Percentiles rank a stretch among this genome's conserved stretches.
phyloP scores from a whole-genome alignment of 2,329 filamentous ascomycete species.

The Sarocladiaceae sp. region DNA sequence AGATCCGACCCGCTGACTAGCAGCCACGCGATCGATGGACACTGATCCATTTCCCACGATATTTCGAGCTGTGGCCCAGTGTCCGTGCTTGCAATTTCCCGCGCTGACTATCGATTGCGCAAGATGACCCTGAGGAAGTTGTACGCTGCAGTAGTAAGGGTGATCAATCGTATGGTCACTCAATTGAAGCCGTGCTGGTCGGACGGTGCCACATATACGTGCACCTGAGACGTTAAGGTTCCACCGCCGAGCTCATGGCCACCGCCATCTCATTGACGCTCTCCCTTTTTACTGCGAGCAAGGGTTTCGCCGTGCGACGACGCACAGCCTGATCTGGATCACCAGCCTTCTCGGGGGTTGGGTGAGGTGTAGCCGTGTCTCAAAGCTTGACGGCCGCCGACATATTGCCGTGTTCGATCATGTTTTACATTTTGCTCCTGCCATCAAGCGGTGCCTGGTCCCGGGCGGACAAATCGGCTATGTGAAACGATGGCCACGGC shows the following conservation, averaged over 20 bases:
- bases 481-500: neutral
- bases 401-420: neutral
- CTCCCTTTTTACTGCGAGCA: no score
- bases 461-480: neutral
- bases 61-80: neutral
- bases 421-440: neutral
- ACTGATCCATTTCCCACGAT: neutral
- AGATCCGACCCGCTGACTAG: slow-evolving; percentile 5
- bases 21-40: neutral
- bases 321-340: neutral
- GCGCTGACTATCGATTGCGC: neutral
- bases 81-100: slow-evolving; percentile 7
- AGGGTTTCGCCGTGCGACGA: neutral
- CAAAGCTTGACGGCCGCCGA: neutral
- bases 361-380: neutral
- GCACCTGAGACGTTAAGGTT: neutral
- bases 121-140: no score
- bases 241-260: neutral
- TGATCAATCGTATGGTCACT: no score
- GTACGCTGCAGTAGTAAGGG: no score
- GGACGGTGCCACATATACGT: neutral
- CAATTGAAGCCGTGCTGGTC: no score
- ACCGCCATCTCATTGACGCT: no score
- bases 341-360: neutral
- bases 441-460: neutral